Base-by-base conservation (phyloP, 2,329 filamentous ascomycete genomes). In the Trichoderma atroviride region DNA sequence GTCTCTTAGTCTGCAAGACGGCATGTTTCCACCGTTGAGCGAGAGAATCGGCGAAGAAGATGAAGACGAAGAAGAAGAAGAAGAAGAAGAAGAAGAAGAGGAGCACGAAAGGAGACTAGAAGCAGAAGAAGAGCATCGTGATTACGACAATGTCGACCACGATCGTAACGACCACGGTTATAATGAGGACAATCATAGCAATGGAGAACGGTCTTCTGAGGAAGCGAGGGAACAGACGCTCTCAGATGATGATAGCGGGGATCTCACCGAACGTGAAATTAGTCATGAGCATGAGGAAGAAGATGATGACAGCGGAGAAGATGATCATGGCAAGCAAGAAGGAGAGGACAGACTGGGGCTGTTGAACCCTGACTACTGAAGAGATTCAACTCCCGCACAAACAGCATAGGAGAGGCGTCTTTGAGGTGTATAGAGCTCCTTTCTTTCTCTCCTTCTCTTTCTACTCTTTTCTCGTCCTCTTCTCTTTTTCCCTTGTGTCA, bases 11-110 rank as follows among this genome's bases (percentile, higher is more conserved):
- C 55, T 16, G 2, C 53, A 60, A 10, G 50, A 63, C 2, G 74
- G 74, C 31, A 70, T 65, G 71, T 61, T 61, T 53, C 71, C n/a
- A 64, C 59, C 60, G 13, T 24, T 72, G 71, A 37, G 72, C 61
- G 35, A 58, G 47, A 70, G 67, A 52, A 68, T 70, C 10, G 60
- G 59, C 27, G 65, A 70, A n/a, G 66, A 72, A 40, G 50, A 69
- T 14, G 65, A 71, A 16, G 55, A 62, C 5, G 58, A 72, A 4
- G 68, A 73, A 22, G 72, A 16, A 19, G 33, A 24, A 50, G 47
- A 50, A 1, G 47, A 69, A 16, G 60, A 72, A 22, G 72, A 16
- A 19, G 33, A 24, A 50, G 47, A 50, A 1, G 47, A 69, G 22
- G 60, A 72, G 29, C 37, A 59, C 14, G 58, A 71, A 16, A 50